Evolutionary conservation across 2,329 filamentous ascomycete species (phyloP).

Genomic region (Periconia digitata): DNA sequence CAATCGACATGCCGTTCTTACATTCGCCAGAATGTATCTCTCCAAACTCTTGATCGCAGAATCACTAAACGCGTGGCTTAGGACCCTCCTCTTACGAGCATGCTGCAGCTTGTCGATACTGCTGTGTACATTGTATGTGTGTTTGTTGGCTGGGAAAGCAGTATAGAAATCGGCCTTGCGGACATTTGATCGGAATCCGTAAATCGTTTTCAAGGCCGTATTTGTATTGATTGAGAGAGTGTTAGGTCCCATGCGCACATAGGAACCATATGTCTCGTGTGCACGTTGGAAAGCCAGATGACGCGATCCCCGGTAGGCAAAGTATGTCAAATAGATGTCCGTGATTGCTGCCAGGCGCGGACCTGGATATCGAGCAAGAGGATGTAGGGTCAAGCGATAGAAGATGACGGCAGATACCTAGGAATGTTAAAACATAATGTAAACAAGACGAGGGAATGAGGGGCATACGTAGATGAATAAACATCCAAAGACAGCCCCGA

Average conservation of each 20-base stretch:
- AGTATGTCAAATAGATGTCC: constrained; percentile 55
- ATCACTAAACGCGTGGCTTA: constrained; percentile 52
- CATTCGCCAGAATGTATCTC: constrained; percentile 47
- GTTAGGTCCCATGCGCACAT: constrained; percentile 79
- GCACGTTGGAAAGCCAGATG: constrained; percentile 72
- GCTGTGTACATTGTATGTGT: constrained; percentile 48
- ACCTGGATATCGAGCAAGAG: constrained; percentile 47
- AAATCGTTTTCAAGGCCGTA: constrained; percentile 52
- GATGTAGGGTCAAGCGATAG: constrained; percentile 48
- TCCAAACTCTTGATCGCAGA: constrained; percentile 50
- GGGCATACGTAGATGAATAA: constrained; percentile 31
- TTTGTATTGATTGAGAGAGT: constrained; percentile 75
- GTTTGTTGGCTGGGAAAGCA: constrained; percentile 48
- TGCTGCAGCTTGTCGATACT: constrained; percentile 50
- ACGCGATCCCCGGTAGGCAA: constrained; percentile 72
- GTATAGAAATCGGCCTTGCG: constrained; percentile 53
- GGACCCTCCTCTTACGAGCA: constrained; percentile 50
- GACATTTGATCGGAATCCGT: constrained; percentile 51
- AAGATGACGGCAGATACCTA: constrained; percentile 28
- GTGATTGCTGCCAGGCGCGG: constrained; percentile 44
- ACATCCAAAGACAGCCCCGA: constrained; percentile 25
- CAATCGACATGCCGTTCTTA: constrained; percentile 43
- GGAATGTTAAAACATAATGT: constrained; percentile 7
- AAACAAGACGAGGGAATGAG: background rate
- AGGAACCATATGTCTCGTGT: constrained; percentile 69